Evolutionary conservation across 2,329 filamentous ascomycete species (phyloP).

Genomic region (Waltergamsia citrina): DNA sequence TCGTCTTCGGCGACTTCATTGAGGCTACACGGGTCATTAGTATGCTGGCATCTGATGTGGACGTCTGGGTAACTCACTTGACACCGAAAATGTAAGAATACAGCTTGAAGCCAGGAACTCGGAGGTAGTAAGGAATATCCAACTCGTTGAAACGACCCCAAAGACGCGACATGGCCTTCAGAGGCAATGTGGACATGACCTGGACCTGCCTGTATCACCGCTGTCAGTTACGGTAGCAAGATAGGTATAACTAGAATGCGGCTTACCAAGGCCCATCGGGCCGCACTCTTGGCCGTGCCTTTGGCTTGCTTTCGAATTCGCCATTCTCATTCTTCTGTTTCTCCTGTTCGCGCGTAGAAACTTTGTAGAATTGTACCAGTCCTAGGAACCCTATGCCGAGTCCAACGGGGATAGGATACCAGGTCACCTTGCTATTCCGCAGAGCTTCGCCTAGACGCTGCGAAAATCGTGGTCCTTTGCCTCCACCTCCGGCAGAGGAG

Average conservation of each 20-base stretch:
- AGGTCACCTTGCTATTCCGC: constrained; percentile 55
- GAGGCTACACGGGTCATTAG: constrained; percentile 40
- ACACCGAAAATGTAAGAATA: constrained; percentile 92
- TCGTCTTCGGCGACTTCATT: constrained; percentile 83
- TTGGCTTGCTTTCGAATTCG: constrained; percentile 31
- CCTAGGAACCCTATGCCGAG: constrained; percentile 80
- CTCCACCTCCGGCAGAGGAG: constrained; percentile 16
- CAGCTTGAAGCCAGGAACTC: constrained; percentile 82
- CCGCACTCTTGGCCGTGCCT: constrained; percentile 52
- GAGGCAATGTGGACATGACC: constrained; percentile 83
- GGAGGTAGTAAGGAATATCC: constrained; percentile 77
- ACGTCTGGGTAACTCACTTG: constrained; percentile 35
- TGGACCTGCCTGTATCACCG: constrained; percentile 60
- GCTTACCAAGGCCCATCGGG: constrained; percentile 83
- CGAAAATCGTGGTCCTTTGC: constrained; percentile 38
- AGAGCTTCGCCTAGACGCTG: constrained; percentile 40
- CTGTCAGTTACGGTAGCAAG: constrained; percentile 8
- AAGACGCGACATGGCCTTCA: constrained; percentile 81
- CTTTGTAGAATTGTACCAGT: constrained; percentile 73
- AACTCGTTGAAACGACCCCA: constrained; percentile 93
- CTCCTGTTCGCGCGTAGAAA: constrained; percentile 47
- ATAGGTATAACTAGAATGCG: constrained; percentile 3
- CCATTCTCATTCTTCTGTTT: constrained; percentile 29
- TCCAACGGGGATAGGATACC: constrained; percentile 84
- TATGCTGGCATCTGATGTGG: background rate